phyloP scores from a whole-genome alignment of 1,284 basidiomycete species.

The Ustilago shanxiensis region DNA sequence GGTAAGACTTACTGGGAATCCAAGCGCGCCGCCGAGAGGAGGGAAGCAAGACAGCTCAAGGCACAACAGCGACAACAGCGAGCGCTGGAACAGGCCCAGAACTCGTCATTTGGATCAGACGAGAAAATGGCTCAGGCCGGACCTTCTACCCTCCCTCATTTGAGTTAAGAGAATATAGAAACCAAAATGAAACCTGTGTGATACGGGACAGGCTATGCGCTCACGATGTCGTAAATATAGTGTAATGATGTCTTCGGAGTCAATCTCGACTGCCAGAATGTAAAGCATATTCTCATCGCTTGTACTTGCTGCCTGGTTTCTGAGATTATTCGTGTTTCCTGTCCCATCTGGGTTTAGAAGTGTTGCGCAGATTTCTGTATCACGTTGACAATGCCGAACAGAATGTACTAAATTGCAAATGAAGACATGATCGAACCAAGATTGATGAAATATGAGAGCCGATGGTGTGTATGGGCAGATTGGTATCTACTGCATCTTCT shows the following conservation, averaged over 20 bases:
- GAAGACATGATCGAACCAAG: background rate
- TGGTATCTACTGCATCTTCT: constrained; percentile 51
- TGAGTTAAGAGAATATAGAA: background rate
- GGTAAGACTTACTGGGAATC: constrained; percentile 47
- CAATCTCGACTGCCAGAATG: background rate
- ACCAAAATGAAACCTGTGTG: background rate
- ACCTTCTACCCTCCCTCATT: constrained; percentile 8
- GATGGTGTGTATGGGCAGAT: background rate
- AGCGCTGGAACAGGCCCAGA: background rate
- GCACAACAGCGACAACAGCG: constrained; percentile 12
- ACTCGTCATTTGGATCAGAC: constrained; percentile 3
- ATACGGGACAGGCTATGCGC: too few relatives aligned
- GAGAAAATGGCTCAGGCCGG: constrained; percentile 18
- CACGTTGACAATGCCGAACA: background rate
- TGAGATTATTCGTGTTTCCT: too few relatives aligned
- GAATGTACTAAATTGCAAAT: constrained; percentile 9
- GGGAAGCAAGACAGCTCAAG: constrained; percentile 15
- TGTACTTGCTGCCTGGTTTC: too few relatives aligned
- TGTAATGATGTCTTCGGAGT: background rate
- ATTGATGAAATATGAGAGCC: background rate
- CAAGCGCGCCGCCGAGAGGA: constrained; percentile 14
- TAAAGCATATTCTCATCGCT: background rate
- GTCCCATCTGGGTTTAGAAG: background rate
- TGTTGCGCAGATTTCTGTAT: background rate
- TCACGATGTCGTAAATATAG: too few relatives aligned